Evolutionary conservation across 495 filamentous ascomycete genomes (phyloP), one percentile per base, ranked within the genome.

Genomic region (Chaetomium tenue): DNA sequence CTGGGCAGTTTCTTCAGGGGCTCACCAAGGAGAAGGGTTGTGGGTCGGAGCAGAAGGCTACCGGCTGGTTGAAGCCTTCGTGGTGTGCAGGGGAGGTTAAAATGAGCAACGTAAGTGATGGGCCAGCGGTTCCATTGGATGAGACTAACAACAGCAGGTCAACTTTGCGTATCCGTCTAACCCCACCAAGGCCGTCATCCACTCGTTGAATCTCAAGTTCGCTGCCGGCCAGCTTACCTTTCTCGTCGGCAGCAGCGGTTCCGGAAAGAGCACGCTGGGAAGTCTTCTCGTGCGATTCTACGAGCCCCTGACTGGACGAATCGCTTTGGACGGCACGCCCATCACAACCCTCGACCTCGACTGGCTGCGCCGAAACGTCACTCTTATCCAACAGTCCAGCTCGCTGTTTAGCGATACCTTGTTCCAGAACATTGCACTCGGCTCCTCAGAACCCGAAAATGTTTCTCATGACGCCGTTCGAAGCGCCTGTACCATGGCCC

Each of bases 191-290:
- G 60, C 75, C 0, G 89, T 87, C 23, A 80, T 98, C 8, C 74
- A 84, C 0, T 74, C 66, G 0, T 78, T 76, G 2, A 79, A 76
- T 18, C 84, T 96, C 52, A 82, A 81, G 65, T 96, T 98, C 65
- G 84, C 85, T 2, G 80, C 89, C 0, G 87, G 89, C 0, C 78
- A 89, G 69, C 88, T 89, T 6, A 91, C 86, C 4, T 98, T 95
- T 66, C 80, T 98, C 8, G 83, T 97, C 60, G 94, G 94, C 2
- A 82, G 82, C 60, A 96, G 92, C 67, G 94, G 94, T 2, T 96
- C 92, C 15, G 94, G 94, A 0, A 98, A 98, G 72, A 96, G 91
- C 70, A 98, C 94, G 0, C 70, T 98, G 11, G 86, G 87, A 2
- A 92, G 91, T 69, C 76, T 98, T 2, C 78, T 98, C 2, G 76